phyloP scores from a whole-genome alignment of 352 stramenopile species.

The Phytophthora litchii region DNA sequence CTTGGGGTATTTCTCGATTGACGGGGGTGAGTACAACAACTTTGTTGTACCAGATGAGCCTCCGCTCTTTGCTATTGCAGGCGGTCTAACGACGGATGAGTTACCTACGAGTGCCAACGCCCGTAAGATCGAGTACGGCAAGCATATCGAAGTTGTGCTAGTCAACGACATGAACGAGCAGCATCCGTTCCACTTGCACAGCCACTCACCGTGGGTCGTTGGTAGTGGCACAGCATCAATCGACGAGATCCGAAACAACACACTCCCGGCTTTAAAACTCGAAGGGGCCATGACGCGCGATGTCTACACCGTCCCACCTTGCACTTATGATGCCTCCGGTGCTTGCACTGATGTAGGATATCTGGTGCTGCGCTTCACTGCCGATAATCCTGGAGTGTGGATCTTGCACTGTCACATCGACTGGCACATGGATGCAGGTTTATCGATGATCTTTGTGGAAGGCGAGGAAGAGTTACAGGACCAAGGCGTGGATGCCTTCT shows the following conservation, averaged over 20 bases:
- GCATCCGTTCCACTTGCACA: conserved; percentile 48
- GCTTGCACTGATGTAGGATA: conserved; percentile 29
- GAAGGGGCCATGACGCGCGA: conserved; percentile 25
- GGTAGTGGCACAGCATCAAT: conserved; percentile 18
- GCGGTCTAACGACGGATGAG: conserved; percentile 21
- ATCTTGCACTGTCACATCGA: conserved; percentile 51
- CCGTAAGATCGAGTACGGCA: conserved; percentile 25
- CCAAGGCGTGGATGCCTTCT: conserved; percentile 9
- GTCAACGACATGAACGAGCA: conserved; percentile 42
- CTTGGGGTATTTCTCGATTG: conserved; percentile 25
- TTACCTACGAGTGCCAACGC: conserved; percentile 13
- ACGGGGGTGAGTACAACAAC: conserved; percentile 17
- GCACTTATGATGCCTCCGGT: conserved; percentile 16
- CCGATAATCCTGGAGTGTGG: conserved; percentile 42
- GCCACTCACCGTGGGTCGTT: conserved; percentile 30
- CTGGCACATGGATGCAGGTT: conserved; percentile 36
- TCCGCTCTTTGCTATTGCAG: conserved; percentile 30
- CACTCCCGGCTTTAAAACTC: conserved; percentile 20
- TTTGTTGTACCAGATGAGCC: conserved; percentile 15
- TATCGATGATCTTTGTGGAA: conserved; percentile 35
- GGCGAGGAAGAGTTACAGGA: conserved; percentile 23
- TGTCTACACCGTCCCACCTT: conserved; percentile 37
- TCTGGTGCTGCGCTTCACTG: conserved; percentile 37
- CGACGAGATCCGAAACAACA: conserved; percentile 17
- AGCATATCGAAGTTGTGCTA: conserved; percentile 36